Evolutionary conservation across 129 eudicot genomes (phyloP), one percentile per base, ranked within the genome.

Genomic region (Flaveria robusta): DNA sequence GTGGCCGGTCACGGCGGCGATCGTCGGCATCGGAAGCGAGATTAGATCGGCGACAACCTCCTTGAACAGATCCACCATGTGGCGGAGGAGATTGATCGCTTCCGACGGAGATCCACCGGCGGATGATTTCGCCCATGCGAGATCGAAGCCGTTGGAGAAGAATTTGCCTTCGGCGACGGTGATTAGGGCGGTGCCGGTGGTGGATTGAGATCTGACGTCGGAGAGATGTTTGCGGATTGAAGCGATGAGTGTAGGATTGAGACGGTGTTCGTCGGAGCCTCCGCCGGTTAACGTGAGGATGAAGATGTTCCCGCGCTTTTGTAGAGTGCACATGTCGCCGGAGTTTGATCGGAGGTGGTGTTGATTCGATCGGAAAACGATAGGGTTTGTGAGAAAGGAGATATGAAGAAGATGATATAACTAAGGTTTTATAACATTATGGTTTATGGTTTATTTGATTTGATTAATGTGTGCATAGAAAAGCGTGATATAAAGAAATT

Each of bases 91-190:
- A 0, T 68, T 81, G 5, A 29, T 19, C 46, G 88, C 87, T 37
- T 68, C 87, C 2, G 81, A 49, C 5, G 70, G 16, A 1, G 88
- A 73, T 12, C 81, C 91, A 29, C 85, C 77, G 22, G 89, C 64
- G 64, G 82, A 46, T 27, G 88, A 51, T 60, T 87, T 81, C 4
- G 98, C 97, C 88, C 91, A 88, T 2, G 71, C 64, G 15, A 93
- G 85, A 31, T 93, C 97, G 75, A 85, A 90, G 14, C 96, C 98
- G 71, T 93, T 93, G 64, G 97, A 93, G 91, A 93, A 93, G 75
- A 93, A 90, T 58, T 80, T 85, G 45, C 96, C 97, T 7, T 82
- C 54, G 9, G 91, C 86, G 7, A 71, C 34, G 37, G 98, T 93
- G 65, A 93, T 46, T 3, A 93, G 90, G 18, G 74, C 98, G 10